A percentile compares a stretch with the other conserved stretches of the same genome.
Conservation (phyloP, 352 stramenopile species). For the Phytopythium litorale region DNA sequence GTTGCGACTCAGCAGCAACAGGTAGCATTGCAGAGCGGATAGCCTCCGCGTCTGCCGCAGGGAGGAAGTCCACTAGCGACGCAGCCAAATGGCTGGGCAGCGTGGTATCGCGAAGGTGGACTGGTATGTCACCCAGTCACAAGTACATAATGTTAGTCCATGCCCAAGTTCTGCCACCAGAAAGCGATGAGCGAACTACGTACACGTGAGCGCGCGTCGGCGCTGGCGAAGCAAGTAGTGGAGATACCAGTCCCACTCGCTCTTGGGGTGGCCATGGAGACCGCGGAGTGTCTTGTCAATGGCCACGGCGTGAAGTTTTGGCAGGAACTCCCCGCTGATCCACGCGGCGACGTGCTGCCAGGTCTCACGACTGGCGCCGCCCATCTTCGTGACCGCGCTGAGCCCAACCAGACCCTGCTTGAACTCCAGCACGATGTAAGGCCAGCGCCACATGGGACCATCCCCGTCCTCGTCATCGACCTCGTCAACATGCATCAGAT, state of each 20-base stretch:
- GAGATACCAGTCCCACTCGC: conserved; percentile 74
- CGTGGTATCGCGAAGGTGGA: conserved; percentile 51
- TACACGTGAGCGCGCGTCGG: conserved; percentile 66
- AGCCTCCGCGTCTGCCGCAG: conserved; percentile 15
- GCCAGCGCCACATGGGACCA: conserved; percentile 77
- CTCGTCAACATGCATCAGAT: conserved; percentile 57
- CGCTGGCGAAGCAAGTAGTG: conserved; percentile 74
- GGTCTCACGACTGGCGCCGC: conserved; percentile 37
- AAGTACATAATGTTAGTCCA: conserved; percentile 3
- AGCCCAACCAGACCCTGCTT: conserved; percentile 48
- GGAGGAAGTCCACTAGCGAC: conserved; percentile 58
- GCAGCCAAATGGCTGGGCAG: conserved; percentile 61
- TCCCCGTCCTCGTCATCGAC: conserved; percentile 67
- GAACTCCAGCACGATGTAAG: conserved; percentile 77
- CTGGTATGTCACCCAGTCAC: conserved; percentile 23
- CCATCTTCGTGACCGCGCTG: conserved; percentile 42
- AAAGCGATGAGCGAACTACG: conserved; percentile 11
- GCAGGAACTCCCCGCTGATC: conserved; percentile 60
- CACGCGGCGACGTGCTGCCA: conserved; percentile 55
- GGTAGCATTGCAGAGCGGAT: conserved; percentile 44
- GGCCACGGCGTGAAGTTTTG: conserved; percentile 50
- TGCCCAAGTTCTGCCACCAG: not conserved
- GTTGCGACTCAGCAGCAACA: conserved; percentile 10
- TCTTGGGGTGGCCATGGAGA: conserved; percentile 61
- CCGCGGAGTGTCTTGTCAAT: conserved; percentile 41